Base-by-base conservation (phyloP, 495 filamentous ascomycete genomes). In the Aspergillus coremiiformis region DNA sequence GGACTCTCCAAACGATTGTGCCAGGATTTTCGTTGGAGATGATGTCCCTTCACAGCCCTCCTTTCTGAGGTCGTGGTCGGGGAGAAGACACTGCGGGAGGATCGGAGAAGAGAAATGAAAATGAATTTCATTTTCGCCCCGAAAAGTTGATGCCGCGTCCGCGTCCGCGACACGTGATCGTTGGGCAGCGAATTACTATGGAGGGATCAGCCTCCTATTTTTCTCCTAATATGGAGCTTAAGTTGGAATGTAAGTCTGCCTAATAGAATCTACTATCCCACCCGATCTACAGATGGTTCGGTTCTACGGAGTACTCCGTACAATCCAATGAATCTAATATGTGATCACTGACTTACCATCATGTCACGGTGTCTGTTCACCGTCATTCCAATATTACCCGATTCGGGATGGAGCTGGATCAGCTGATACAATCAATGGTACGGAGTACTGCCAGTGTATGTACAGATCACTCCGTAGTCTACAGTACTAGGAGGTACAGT, bases 131-230 rank as follows among this genome's bases (percentile, higher is more conserved):
- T 21, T 6, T 27, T 26, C 32, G 47, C 33, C 47, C 33, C 24
- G 24, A 27, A 49, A 41, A 41, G 27, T 35, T 41, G 39, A 39
- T 39, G 49, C 49, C 49, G 49, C 49, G 49, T 44, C 49, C 49
- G 49, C 26, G 49, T 51, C 49, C 41, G n/a, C 37, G 26, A 17
- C 49, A 51, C 49, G 49, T 51, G 49, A 51, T 44, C 49, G 49
- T 32, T 51, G 39, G 49, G 49, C 27, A 32, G 35, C 37, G 37
- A 20, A 41, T 41, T 41, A 41, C 2, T 41, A 41, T 41, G 37
- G 19, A 21, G 19, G n/a, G 19, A 21, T 41, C 19, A 41, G 37
- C 22, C 43, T 45, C 26, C 43, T 45, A 8, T 45, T 27, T 41
- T 32, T 21, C 27, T 27, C 24, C 2, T 35, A 12, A 3, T 10